Evolutionary conservation across 129 eudicot species (phyloP), one percentile per base, ranked within the genome.

Genomic region (Flaveria robusta): DNA sequence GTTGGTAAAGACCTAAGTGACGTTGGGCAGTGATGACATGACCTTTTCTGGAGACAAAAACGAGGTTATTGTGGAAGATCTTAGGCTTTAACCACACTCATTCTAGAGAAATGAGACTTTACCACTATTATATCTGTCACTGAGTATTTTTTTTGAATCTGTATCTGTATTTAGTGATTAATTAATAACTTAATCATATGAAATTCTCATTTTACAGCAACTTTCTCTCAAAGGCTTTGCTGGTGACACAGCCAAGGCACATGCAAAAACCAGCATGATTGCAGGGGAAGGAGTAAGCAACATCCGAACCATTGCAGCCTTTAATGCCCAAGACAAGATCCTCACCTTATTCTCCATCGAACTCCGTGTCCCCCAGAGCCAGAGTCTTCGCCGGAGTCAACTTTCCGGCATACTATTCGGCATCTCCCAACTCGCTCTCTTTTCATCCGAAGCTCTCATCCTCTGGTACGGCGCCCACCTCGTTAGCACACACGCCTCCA

Each of bases 261-360:
- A 94, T 74, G 98, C 98, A 8, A 94, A 94, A 63, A 94, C 98
- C 11, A 94, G 98, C 86, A 93, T 93, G 98, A 93, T 93, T 13
- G 98, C 98, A 2, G 98, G 98, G 58, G 98, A 93, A 68, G 98
- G 97, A 54, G 98, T 93, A 10, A 93, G 98, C 92, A 93, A 93
- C 85, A 93, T 93, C 37, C 81, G 98, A 51, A 93, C 98, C 1
- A 91, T 93, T 13, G 98, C 98, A 19, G 98, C 98, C 20, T 93
- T 93, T 79, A 93, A 93, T 50, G 97, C 98, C 68, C 98, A 93
- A 74, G 91, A 88, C 42, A 93, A 91, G 66, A 87, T 93, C 66
- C 88, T 93, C 9, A 78, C 96, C 7, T 81, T 93, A 43, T 90
- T 90, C 81, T 79, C 76, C 68, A 71, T 82, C 20, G 91, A 93